A percentile compares a stretch with the other conserved stretches of the same genome.
Evolutionary conservation across 2,329 filamentous ascomycete species (phyloP).

Genomic region (Fusarium devonianum): DNA sequence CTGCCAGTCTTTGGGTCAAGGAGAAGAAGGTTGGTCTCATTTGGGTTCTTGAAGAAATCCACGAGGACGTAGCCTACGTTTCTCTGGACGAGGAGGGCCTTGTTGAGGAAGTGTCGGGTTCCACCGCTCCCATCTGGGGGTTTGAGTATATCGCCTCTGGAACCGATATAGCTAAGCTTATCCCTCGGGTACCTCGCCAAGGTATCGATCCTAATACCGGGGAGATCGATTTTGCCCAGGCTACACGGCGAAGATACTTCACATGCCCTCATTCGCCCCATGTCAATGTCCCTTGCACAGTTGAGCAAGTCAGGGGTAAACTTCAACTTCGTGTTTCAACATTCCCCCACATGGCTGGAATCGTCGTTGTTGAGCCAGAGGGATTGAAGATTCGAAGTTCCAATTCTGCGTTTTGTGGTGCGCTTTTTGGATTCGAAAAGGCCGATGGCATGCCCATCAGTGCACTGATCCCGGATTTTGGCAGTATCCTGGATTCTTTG

Average conservation of each 20-base stretch:
- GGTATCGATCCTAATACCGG: slow-evolving; percentile 73
- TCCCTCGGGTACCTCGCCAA: slow-evolving; percentile 83
- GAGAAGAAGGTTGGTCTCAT: slow-evolving; percentile 94
- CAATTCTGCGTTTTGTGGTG: slow-evolving; percentile 92
- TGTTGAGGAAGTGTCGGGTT: slow-evolving; percentile 74
- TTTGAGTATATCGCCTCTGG: slow-evolving; percentile 70
- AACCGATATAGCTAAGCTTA: slow-evolving; percentile 77
- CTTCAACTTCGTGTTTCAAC: slow-evolving; percentile 85
- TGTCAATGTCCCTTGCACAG: slow-evolving; percentile 83
- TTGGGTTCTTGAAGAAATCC: slow-evolving; percentile 98
- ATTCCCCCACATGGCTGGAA: slow-evolving; percentile 96
- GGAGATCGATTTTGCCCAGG: slow-evolving; percentile 79
- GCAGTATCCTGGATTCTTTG: slow-evolving; percentile 80
- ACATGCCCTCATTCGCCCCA: slow-evolving; percentile 80
- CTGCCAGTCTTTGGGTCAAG: slow-evolving; percentile 97
- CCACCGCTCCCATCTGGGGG: slow-evolving; percentile 87
- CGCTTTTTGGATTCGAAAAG: slow-evolving; percentile 87
- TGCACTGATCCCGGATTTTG: slow-evolving; percentile 85
- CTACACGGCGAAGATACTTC: slow-evolving; percentile 77
- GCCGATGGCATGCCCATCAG: slow-evolving; percentile 82
- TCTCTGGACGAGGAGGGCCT: slow-evolving; percentile 79
- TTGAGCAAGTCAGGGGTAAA: slow-evolving; percentile 75
- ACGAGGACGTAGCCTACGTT: slow-evolving; percentile 86
- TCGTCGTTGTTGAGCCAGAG: slow-evolving; percentile 86
- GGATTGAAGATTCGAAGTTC: slow-evolving; percentile 85